Evolutionary conservation across 2,329 filamentous ascomycete species (phyloP).

Genomic region (Diaporthe velutina): DNA sequence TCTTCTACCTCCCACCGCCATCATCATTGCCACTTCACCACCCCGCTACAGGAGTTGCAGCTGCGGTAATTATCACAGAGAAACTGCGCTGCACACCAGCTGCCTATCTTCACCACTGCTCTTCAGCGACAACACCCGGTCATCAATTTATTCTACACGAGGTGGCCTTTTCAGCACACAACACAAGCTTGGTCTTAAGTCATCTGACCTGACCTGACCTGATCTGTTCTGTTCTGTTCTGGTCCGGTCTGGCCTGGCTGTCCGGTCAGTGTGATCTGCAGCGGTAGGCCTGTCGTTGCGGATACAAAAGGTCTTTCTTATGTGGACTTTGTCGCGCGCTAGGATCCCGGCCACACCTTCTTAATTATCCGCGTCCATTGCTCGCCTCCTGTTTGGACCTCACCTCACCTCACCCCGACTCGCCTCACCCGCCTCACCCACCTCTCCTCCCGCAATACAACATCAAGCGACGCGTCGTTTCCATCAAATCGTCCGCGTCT

Average conservation of each 20-base stretch:
- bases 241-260: background rate
- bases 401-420: conserved; percentile 1
- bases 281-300: conserved; percentile 20
- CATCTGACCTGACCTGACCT: too few relatives aligned
- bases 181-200: conserved; percentile 12
- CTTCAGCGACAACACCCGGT: background rate
- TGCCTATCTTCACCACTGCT: background rate
- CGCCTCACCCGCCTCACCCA: background rate
- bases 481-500: conserved; percentile 6
- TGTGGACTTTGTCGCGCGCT: conserved; percentile 29
- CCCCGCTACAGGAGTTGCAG: background rate
- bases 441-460: background rate
- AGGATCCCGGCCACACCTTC: conserved; percentile 28
- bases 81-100: background rate
- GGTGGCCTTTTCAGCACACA: conserved; percentile 27
- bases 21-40: background rate
- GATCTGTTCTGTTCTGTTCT: background rate
- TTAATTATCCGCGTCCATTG: conserved; percentile 28
- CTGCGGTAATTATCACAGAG: background rate
- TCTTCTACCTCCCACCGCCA: background rate
- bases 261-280: conserved; percentile 14
- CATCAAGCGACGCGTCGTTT: conserved; percentile 36
- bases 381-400: conserved; percentile 20
- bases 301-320: conserved; percentile 30
- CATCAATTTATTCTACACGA: conserved; percentile 5